A percentile compares a stretch with the other conserved stretches of the same genome.
These are phyloP conservation scores for Malassezia nana DNA, from an alignment of 1,284 basidiomycete genomes.

Conservation along the genomic window DNA sequence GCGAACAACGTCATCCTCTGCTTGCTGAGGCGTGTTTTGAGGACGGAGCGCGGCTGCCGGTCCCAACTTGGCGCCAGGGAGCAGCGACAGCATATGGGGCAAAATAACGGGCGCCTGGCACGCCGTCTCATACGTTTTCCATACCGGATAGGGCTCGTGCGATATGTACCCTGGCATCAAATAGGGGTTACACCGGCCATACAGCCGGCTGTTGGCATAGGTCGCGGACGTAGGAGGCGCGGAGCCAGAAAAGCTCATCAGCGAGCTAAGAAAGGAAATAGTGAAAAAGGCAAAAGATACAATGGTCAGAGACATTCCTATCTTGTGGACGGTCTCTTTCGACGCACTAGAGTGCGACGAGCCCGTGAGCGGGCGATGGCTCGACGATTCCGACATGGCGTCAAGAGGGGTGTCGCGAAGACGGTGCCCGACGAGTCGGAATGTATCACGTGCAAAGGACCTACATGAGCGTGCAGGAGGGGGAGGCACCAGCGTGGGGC, in stretches of 20 bases:
- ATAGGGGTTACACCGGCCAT: slow-evolving; percentile 6
- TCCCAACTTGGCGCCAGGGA: slow-evolving; percentile 1
- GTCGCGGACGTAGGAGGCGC: neutral
- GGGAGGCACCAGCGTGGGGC: neutral
- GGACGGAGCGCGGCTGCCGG: slow-evolving; percentile 1
- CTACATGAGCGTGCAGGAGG: slow-evolving; percentile 1
- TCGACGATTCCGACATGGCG: slow-evolving; percentile 4
- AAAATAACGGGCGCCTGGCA: slow-evolving; percentile 7
- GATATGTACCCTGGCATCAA: slow-evolving; percentile 5
- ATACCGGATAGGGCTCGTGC: slow-evolving; percentile 14
- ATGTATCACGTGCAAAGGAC: neutral
- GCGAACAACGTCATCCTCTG: neutral
- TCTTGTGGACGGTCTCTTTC: slow-evolving; percentile 4
- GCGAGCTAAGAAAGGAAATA: slow-evolving; percentile 5
- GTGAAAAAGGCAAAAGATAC: slow-evolving; percentile 8
- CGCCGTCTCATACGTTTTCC: slow-evolving; percentile 10
- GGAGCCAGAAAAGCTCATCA: neutral
- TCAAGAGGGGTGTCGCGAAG: neutral
- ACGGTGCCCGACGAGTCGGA: neutral
- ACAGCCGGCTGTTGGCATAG: neutral
- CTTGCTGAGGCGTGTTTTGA: neutral
- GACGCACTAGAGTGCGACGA: neutral
- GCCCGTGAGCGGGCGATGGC: slow-evolving; percentile 13
- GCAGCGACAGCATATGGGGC: slow-evolving; percentile 2
- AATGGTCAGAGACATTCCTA: slow-evolving; percentile 9